Conservation (phyloP, 352 stramenopile species). For the Saprolegnia parasitica region DNA sequence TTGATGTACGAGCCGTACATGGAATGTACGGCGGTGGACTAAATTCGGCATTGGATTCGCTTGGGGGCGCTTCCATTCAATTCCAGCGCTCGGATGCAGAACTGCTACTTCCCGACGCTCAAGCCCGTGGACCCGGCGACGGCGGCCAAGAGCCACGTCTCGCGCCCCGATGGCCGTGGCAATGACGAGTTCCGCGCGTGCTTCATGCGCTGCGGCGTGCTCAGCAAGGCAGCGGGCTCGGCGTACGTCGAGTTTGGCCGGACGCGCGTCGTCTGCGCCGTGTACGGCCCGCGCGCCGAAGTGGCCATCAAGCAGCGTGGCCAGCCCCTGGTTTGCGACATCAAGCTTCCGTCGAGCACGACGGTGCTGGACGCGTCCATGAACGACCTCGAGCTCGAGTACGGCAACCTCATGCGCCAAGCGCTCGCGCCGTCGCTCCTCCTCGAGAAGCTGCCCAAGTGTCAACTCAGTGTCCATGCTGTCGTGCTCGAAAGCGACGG, state of each 20-base stretch:
- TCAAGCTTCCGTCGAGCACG: constrained; percentile 37
- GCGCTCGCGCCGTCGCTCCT: constrained; percentile 78
- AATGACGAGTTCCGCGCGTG: constrained; percentile 78
- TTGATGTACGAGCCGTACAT: background rate
- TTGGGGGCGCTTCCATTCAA: constrained; percentile 13
- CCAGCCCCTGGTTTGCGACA: constrained; percentile 68
- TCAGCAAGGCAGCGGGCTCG: constrained; percentile 79
- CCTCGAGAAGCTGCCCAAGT: constrained; percentile 85
- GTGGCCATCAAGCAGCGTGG: constrained; percentile 21
- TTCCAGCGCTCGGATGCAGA: constrained; percentile 52
- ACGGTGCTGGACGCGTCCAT: constrained; percentile 2
- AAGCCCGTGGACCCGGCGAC: constrained; percentile 32
- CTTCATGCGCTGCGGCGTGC: constrained; percentile 77
- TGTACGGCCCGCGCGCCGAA: constrained; percentile 76
- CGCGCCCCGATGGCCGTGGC: constrained; percentile 40
- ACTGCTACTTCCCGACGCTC: constrained; percentile 71
- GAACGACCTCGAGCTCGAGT: constrained; percentile 20
- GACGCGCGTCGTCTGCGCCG: constrained; percentile 82
- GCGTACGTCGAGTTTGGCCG: constrained; percentile 86
- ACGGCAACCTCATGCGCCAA: constrained; percentile 42
- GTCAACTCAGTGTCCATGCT: constrained; percentile 83
- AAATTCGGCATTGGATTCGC: background rate
- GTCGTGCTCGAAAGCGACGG: constrained; percentile 85
- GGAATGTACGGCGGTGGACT: background rate
- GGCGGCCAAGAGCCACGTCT: constrained; percentile 32